These are phyloP conservation scores for Rostrohypoxylon terebratum DNA, from an alignment of 495 filamentous ascomycete genomes.

Conservation along the genomic window DNA sequence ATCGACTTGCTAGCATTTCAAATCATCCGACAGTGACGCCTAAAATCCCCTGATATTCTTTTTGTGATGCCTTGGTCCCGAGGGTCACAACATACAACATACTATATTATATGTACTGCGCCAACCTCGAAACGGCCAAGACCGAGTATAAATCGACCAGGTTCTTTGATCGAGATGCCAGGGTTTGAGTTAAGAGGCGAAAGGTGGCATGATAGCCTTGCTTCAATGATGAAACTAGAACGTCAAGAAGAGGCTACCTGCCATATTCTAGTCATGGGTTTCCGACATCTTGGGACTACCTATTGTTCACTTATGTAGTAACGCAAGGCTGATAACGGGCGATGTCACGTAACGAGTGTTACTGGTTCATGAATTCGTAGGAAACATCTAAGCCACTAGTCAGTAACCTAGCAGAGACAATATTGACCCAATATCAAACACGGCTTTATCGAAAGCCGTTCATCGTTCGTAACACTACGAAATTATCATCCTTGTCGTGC, in stretches of 20 bases:
- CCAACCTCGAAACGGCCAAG: slow-evolving; percentile 28
- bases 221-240: slow-evolving; percentile 5
- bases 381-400: slow-evolving; percentile 18
- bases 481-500: neutral
- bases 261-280: slow-evolving; percentile 6
- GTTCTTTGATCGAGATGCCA: neutral
- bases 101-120: neutral
- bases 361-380: slow-evolving; percentile 6
- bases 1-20: slow-evolving; percentile 11
- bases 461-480: neutral
- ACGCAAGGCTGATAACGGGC: slow-evolving; percentile 34
- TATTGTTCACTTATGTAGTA: slow-evolving; percentile 21
- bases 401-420: slow-evolving; percentile 9
- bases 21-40: slow-evolving; percentile 3
- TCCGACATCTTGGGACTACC: slow-evolving; percentile 25
- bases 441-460: neutral
- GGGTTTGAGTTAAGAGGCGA: neutral
- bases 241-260: slow-evolving; percentile 9
- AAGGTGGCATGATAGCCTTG: slow-evolving; percentile 22
- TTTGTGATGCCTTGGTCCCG: slow-evolving; percentile 1
- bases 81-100: neutral
- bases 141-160: neutral
- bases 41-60: neutral
- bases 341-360: slow-evolving; percentile 25
- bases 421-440: slow-evolving; percentile 8